Conservation (phyloP, 2,329 filamentous ascomycete species). For the Microcyclospora pomicola region DNA sequence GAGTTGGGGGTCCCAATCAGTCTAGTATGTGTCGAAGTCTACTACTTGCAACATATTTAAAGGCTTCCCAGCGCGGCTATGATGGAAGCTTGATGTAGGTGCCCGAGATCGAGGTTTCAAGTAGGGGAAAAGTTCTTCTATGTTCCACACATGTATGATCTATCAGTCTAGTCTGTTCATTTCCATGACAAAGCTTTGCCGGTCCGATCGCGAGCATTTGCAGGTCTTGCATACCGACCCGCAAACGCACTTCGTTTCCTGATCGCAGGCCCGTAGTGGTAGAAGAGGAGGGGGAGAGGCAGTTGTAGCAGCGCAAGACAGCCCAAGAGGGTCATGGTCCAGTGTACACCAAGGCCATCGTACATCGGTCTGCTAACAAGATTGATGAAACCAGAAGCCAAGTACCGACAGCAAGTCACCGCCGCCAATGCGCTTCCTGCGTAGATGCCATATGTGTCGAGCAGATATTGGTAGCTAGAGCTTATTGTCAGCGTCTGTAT, state of each 20-base stretch:
- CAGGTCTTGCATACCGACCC: too few species aligned
- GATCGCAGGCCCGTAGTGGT: constrained; percentile 10
- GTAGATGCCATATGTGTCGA: neutral
- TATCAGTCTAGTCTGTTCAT: too few species aligned
- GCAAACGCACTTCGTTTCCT: constrained; percentile 9
- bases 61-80: too few species aligned
- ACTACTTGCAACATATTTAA: too few species aligned
- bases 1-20: too few species aligned
- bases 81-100: too few species aligned
- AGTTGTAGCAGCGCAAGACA: constrained; percentile 15
- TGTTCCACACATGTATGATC: too few species aligned
- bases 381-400: neutral
- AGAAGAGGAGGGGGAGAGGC: constrained; percentile 13
- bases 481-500: constrained; percentile 30
- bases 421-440: neutral
- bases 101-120: too few species aligned
- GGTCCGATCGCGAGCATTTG: too few species aligned
- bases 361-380: neutral
- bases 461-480: constrained; percentile 23
- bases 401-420: neutral
- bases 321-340: neutral
- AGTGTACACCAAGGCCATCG: neutral
- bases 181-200: too few species aligned
- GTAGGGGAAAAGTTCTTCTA: too few species aligned
- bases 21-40: too few species aligned